Evolutionary conservation across 768 basidiomycete species (phyloP).

Genomic region (Mycena kentingensis): DNA sequence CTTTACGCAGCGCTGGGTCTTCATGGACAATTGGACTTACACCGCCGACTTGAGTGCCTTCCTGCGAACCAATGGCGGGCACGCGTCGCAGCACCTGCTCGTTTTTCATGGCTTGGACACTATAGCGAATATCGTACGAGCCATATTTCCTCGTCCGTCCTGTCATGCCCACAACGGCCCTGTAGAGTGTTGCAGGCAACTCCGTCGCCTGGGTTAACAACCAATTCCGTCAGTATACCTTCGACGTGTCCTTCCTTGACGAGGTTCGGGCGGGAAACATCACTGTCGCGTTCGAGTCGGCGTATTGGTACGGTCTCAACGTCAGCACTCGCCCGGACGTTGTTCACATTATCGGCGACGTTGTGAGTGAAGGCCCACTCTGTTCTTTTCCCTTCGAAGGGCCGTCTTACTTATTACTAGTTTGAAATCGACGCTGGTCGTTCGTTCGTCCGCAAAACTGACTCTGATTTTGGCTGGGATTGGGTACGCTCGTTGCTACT

Average conservation of each 20-base stretch:
- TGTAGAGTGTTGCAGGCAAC: conserved; percentile 50
- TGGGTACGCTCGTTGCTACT: conserved; percentile 41
- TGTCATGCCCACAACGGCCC: not conserved
- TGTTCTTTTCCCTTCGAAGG: not conserved
- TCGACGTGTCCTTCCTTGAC: conserved; percentile 50
- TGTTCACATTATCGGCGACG: conserved; percentile 39
- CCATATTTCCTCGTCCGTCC: not conserved
- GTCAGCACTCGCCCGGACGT: conserved; percentile 51
- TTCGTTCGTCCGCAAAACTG: conserved; percentile 51
- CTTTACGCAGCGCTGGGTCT: conserved; percentile 57
- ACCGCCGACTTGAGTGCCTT: conserved; percentile 55
- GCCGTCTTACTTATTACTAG: not conserved
- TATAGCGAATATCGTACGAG: conserved; percentile 53
- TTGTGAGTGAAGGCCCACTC: conserved; percentile 35
- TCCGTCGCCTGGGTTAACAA: conserved; percentile 61
- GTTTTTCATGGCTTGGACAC: conserved; percentile 62
- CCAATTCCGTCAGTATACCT: conserved; percentile 56
- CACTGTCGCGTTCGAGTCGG: conserved; percentile 55
- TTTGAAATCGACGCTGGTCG: conserved; percentile 52
- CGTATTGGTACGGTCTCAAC: conserved; percentile 55
- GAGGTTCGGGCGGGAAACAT: conserved; percentile 37
- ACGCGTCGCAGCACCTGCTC: conserved; percentile 37
- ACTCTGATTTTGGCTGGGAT: conserved; percentile 64
- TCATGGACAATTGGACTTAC: conserved; percentile 60
- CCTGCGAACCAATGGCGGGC: conserved; percentile 25